phyloP scores from a whole-genome alignment of 495 filamentous ascomycete species.

The Aspergillus leporis region DNA sequence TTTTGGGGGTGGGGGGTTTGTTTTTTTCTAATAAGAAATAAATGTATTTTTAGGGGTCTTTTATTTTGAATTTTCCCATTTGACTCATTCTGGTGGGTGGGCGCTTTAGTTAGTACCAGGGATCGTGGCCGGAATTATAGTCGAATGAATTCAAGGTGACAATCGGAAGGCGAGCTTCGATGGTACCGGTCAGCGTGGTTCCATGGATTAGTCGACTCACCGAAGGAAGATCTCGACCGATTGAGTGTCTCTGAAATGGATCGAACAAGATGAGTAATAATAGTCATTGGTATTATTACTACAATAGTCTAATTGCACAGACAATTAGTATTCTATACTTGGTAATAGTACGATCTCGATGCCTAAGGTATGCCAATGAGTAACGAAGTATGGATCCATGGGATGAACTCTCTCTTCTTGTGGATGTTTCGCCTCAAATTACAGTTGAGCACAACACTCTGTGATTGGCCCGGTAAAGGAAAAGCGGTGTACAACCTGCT shows the following conservation, averaged over 20 bases:
- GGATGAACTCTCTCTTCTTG: background rate
- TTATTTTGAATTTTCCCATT: constrained; percentile 9
- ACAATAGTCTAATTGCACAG: background rate
- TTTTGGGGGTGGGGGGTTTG: too few relatives aligned
- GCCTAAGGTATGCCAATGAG: background rate
- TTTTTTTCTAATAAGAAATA: too few relatives aligned
- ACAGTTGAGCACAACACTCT: background rate
- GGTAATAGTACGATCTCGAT: background rate
- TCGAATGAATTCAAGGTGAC: background rate
- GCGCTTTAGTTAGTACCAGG: constrained; percentile 7
- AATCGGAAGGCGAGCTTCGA: background rate
- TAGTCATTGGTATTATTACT: background rate
- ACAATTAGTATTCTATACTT: background rate
- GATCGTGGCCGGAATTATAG: constrained; percentile 1
- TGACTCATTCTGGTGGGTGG: background rate
- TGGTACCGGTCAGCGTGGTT: constrained; percentile 4
- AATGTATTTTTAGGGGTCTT: background rate
- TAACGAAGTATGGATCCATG: background rate
- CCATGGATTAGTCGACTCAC: constrained; percentile 11
- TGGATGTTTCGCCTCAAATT: background rate
- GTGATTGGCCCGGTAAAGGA: constrained; percentile 15
- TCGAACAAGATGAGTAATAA: background rate
- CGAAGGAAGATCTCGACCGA: constrained; percentile 2
- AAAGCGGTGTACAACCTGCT: constrained; percentile 17
- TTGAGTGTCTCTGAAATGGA: background rate